Conservation (phyloP, 345 rosid species). For the Kandelia obovata region DNA sequence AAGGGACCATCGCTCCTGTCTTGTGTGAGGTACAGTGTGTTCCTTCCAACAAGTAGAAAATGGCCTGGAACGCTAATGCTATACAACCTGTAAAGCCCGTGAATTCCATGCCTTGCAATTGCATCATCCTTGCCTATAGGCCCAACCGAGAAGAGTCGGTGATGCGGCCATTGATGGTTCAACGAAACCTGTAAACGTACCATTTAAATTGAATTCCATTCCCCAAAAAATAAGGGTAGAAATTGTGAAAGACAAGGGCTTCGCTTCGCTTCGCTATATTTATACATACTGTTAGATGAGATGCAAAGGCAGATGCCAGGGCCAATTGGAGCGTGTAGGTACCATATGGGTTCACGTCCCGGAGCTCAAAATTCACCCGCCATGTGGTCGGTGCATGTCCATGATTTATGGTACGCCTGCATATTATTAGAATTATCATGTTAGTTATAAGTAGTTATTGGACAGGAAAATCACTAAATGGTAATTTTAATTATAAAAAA, state of each 20-base stretch:
- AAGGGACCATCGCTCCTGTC: conserved; percentile 32
- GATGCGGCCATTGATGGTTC: conserved; percentile 27
- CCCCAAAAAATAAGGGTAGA: no score
- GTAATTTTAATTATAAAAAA: no score
- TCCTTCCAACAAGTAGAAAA: conserved; percentile 38
- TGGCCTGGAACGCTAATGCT: conserved; percentile 38
- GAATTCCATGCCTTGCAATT: conserved; percentile 82
- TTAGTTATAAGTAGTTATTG: no score
- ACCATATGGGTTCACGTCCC: conserved; percentile 19
- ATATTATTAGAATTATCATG: no score
- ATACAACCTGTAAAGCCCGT: conserved; percentile 63
- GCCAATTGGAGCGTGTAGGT: conserved; percentile 63
- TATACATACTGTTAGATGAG: conserved; percentile 39
- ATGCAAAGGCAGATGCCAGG: conserved; percentile 54
- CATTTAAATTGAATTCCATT: not conserved
- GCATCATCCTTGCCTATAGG: conserved; percentile 62
- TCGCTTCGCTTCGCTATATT: no score
- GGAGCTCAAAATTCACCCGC: conserved; percentile 49
- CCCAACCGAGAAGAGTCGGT: conserved; percentile 44
- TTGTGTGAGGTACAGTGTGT: conserved; percentile 55
- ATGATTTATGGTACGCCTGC: no score
- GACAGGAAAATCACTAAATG: no score
- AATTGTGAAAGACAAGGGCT: no score
- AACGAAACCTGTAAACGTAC: conserved; percentile 40
- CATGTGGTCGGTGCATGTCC: conserved; percentile 50